A percentile compares a stretch with the other conserved stretches of the same genome.
phyloP scores from a whole-genome alignment of 768 basidiomycete species.

The Gymnopilus junonius region DNA sequence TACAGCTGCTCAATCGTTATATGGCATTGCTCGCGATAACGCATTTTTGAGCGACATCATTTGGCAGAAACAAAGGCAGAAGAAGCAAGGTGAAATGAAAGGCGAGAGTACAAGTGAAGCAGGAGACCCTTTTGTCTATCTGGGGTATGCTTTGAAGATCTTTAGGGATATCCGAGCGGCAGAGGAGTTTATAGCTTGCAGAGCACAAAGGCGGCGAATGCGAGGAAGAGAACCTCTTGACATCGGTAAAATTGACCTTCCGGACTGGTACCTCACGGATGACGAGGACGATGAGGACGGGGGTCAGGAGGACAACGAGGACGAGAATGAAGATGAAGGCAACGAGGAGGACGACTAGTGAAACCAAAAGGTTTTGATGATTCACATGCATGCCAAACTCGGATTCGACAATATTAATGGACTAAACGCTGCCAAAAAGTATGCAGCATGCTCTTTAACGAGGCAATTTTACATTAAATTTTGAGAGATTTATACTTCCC shows the following conservation, averaged over 20 bases:
- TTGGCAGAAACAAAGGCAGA: constrained; percentile 10
- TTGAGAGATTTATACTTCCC: too few relatives aligned
- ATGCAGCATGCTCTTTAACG: too few relatives aligned
- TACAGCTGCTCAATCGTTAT: constrained; percentile 9
- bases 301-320: too few relatives aligned
- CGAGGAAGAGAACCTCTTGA: background rate
- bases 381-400: background rate
- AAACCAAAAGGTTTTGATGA: background rate
- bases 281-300: constrained; percentile 1
- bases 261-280: background rate
- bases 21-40: constrained; percentile 19
- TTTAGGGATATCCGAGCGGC: background rate
- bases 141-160: background rate
- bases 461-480: too few relatives aligned
- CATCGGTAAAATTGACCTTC: background rate
- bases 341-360: background rate
- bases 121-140: background rate
- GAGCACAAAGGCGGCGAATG: constrained; percentile 6
- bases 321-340: background rate
- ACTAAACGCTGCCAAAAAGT: too few relatives aligned
- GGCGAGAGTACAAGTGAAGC: background rate
- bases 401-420: too few relatives aligned
- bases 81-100: background rate
- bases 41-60: constrained; percentile 26
- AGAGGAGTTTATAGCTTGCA: constrained; percentile 4